These are phyloP conservation scores for Trametes meyenii DNA, from an alignment of 768 basidiomycete genomes.

Conservation along the genomic window DNA sequence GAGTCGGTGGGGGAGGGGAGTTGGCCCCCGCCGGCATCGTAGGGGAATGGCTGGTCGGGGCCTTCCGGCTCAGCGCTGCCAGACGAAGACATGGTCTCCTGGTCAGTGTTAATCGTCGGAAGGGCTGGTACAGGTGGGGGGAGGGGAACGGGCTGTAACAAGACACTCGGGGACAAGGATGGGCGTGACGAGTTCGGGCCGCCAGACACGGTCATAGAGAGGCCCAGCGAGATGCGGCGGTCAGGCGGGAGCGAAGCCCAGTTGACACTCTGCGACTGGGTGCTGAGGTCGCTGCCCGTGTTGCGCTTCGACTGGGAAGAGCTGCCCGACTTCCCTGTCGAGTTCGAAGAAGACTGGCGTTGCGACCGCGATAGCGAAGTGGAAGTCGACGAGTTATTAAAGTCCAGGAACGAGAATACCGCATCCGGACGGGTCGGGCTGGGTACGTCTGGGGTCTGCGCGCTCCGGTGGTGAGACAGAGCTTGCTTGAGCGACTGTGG, in stretches of 20 bases:
- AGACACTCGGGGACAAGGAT: constrained; percentile 28
- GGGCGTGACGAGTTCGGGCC: constrained; percentile 31
- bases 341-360: constrained; percentile 24
- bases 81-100: constrained; percentile 3
- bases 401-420: constrained; percentile 33
- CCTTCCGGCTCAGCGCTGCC: constrained; percentile 18
- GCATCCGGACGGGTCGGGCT: constrained; percentile 15
- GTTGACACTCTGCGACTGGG: constrained; percentile 10
- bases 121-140: constrained; percentile 21
- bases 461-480: constrained; percentile 15
- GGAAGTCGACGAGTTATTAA: constrained; percentile 28
- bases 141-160: constrained; percentile 30
- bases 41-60: constrained; percentile 18
- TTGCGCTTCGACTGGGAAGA: constrained; percentile 28
- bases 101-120: neutral
- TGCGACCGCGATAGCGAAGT: constrained; percentile 28
- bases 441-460: neutral
- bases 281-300: constrained; percentile 21
- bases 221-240: constrained; percentile 30
- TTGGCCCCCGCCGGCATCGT: constrained; percentile 24
- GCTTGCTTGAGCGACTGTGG: constrained; percentile 31
- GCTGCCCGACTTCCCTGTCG: constrained; percentile 24
- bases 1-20: constrained; percentile 40
- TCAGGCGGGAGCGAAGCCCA: constrained; percentile 24
- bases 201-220: constrained; percentile 32